A percentile compares a stretch with the other conserved stretches of the same genome.
Conservation (phyloP, 257 asterid genomes). For the Lithospermum erythrorhizon region DNA sequence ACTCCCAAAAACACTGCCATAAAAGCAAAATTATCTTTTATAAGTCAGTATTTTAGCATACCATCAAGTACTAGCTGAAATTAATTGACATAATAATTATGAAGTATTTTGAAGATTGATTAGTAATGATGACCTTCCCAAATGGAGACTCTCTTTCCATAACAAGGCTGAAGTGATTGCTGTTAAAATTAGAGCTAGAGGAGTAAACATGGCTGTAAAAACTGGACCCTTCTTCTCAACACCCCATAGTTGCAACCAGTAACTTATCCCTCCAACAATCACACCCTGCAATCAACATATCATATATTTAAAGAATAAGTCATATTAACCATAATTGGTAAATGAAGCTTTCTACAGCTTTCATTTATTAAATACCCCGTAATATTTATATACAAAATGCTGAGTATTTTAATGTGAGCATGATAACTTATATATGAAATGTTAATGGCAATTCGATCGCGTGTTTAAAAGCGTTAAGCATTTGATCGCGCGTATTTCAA, state of each 20-base stretch:
- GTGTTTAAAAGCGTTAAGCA: no score
- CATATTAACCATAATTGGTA: no score
- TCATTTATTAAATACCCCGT: no score
- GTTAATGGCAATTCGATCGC: no score
- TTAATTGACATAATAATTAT: neutral
- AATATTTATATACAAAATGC: no score
- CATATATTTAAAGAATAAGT: no score
- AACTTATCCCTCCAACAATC: constrained; percentile 45
- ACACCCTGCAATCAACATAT: constrained; percentile 41
- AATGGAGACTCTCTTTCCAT: constrained; percentile 39
- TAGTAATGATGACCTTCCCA: constrained; percentile 36
- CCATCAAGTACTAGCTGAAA: neutral
- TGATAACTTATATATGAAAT: no score
- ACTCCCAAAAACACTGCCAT: constrained; percentile 49
- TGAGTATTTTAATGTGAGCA: no score
- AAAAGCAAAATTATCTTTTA: neutral
- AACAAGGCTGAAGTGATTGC: constrained; percentile 37
- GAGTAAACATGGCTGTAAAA: constrained; percentile 46
- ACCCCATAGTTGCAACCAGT: constrained; percentile 47
- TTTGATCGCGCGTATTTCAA: no score
- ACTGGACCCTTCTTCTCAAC: constrained; percentile 62
- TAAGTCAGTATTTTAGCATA: neutral
- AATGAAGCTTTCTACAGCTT: no score
- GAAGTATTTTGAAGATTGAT: neutral
- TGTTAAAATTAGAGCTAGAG: constrained; percentile 43